Conservation (phyloP, 345 rosid species). For the Lumnitzera littorea region DNA sequence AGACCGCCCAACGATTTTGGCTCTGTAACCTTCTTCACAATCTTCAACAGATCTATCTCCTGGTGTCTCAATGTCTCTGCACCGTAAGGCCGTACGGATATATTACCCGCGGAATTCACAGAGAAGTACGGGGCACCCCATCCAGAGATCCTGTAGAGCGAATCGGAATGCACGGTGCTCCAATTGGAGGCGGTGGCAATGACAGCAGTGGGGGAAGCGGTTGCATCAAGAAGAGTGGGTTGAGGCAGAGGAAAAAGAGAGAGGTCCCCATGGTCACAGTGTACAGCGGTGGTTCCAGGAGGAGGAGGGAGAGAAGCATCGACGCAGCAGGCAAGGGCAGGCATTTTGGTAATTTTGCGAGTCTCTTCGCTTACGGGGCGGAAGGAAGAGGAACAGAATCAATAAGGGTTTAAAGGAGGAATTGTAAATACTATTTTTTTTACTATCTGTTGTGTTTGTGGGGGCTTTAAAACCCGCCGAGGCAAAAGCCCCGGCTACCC, state of each 20-base stretch:
- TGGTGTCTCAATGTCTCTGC: slow-evolving; percentile 55
- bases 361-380: slow-evolving; percentile 28
- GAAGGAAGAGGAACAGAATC: slow-evolving; percentile 12
- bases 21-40: slow-evolving; percentile 75
- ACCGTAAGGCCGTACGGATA: slow-evolving; percentile 70
- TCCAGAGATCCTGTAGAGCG: slow-evolving; percentile 59
- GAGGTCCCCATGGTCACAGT: slow-evolving; percentile 29
- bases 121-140: slow-evolving; percentile 94
- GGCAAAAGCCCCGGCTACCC: slow-evolving; percentile 99
- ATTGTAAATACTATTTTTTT: slow-evolving; percentile 9
- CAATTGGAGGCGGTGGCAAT: slow-evolving; percentile 28
- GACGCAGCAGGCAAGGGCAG: slow-evolving; percentile 73
- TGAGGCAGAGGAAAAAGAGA: no score
- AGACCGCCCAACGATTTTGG: slow-evolving; percentile 69
- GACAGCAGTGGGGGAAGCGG: slow-evolving; percentile 12
- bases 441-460: slow-evolving; percentile 34
- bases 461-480: slow-evolving; percentile 99
- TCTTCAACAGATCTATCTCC: slow-evolving; percentile 71
- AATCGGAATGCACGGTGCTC: slow-evolving; percentile 61
- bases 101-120: slow-evolving; percentile 61
- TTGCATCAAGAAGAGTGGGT: slow-evolving; percentile 17
- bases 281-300: slow-evolving; percentile 52
- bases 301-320: slow-evolving; percentile 66
- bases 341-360: slow-evolving; percentile 28
- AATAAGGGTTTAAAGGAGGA: slow-evolving; percentile 8